Base-by-base conservation (phyloP, 768 basidiomycete species). In the Phlegmacium glaucopus region DNA sequence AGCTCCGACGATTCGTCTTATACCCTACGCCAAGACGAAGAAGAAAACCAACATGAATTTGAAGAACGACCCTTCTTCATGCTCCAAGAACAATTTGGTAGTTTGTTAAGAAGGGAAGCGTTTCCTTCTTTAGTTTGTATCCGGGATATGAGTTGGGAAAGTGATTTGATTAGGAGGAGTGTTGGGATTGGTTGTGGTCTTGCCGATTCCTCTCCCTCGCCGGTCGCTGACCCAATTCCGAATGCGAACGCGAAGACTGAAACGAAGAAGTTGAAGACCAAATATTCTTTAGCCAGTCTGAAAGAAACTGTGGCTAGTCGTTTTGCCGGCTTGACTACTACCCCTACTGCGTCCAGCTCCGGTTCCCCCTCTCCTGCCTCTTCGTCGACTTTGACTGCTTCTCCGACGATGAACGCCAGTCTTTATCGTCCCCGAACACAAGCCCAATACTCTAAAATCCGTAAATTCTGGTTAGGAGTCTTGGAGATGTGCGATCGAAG, bases 81-180 rank as follows among this genome's bases (percentile, higher is more conserved):
- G 49, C 28, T 17, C 38, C 10, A 41, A 4, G 55, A 34, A 1
- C 86, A 88, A 61, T 72, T 88, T 44, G 76, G 74, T 39, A 80
- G 77, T 46, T 62, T 88, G 15, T 57, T 88, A 13, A 68, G 75
- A 42, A 55, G 63, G 6, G 74, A 80, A 44, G 82, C 83, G 42
- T 88, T 88, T 60, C 86, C 86, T 18, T 61, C 63, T 10, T 62
- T 88, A 47, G 66, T 67, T 52, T 83, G 75, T 57, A 72, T 89
- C 42, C 67, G 86, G 30, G 86, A 89, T 66, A 68, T 89, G 63
- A 83, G 82, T 58, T 68, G 66, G 57, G 73, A 71, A 48, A 83
- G 80, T 46, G 77, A 84, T 56, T 49, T 53, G 16, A 76, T 87
- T 69, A 71, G 86, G 29, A 54, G 69, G 39, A 63, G 63, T 18